Base-by-base conservation (phyloP, 345 rosid genomes). In the Citrus trifoliata region DNA sequence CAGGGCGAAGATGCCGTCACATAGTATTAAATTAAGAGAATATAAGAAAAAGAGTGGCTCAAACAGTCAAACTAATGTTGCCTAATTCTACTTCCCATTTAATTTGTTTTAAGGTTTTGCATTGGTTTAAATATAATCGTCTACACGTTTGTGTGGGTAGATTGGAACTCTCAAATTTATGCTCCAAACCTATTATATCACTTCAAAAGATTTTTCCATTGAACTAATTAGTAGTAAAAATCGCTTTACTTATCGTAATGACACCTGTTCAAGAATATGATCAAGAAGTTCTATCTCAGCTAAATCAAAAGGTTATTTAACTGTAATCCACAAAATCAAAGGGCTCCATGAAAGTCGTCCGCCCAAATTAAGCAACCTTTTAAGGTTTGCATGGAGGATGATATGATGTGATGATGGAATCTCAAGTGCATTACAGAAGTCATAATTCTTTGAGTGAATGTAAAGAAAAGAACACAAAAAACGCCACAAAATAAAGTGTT, bases 381-480 rank as follows among this genome's bases (percentile, higher is more conserved):
- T 24, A 28, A 27, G 59, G 10, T 70, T 51, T 48, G 18, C 62
- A 71, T 21, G 74, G 74, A 30, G 24, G 27, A 68, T 37, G 12
- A 38, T 10, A 21, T 16, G 25, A 66, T 35, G 35, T 32, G 35
- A 65, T 65, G 68, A 65, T 66, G 35, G 4, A 35, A 33, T 66
- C 46, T 33, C 14, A 4, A 53, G 35, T 67, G 72, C 72, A 53
- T 12, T 25, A 40, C 35, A 62, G 53, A 78, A 63, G 76, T 71
- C 72, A 64, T 63, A 38, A 55, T 74, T 68, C 63, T 53, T 80
- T 74, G 78, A 80, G 82, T 75, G 35, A 69, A 60, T 59, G 71
- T 69, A n/a, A 75, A 74, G 82, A 74, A 80, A 67, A 69, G 75
- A 59, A 80, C 30, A 24, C 16, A 59, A 7, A 61, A 78, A 78